phyloP scores from a whole-genome alignment of 2,329 filamentous ascomycete species.

The Lachnellula willkommii region DNA sequence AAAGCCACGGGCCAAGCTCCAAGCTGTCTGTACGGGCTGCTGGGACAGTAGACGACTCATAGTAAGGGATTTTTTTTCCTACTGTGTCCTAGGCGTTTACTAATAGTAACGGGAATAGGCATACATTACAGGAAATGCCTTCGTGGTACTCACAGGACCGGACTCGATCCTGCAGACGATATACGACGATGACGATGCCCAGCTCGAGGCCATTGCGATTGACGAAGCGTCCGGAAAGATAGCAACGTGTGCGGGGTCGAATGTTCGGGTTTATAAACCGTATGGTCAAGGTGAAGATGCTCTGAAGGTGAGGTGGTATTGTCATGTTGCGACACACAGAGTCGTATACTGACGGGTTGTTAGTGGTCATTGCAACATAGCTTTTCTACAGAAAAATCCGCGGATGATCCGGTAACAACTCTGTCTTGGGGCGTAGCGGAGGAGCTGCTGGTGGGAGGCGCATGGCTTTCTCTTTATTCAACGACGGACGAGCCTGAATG shows the following conservation, averaged over 20 bases:
- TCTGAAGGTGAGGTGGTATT: conserved; percentile 56
- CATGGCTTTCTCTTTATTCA: conserved; percentile 63
- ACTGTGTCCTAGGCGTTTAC: background rate
- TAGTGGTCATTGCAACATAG: conserved; percentile 62
- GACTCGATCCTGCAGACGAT: conserved; percentile 80
- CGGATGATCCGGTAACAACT: conserved; percentile 40
- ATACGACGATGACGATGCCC: conserved; percentile 67
- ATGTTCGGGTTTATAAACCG: conserved; percentile 74
- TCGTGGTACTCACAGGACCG: conserved; percentile 74
- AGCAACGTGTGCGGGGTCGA: conserved; percentile 61
- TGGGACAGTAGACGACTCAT: conserved; percentile 70
- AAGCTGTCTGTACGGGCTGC: conserved; percentile 67
- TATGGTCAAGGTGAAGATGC: conserved; percentile 64
- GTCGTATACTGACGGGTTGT: conserved; percentile 17
- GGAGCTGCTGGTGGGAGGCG: conserved; percentile 76
- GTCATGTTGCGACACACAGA: conserved; percentile 1
- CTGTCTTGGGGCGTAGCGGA: conserved; percentile 85
- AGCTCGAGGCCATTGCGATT: conserved; percentile 69
- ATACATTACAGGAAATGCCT: conserved; percentile 84
- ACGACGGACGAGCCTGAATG: conserved; percentile 44
- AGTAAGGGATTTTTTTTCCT: conserved; percentile 42
- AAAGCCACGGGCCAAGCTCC: conserved; percentile 70
- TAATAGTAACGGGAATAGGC: conserved; percentile 45
- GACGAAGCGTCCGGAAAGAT: conserved; percentile 83
- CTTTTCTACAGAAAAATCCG: conserved; percentile 45